These are phyloP conservation scores for Saussurea involucrata DNA, from an alignment of 129 eudicot species.

Conservation along the genomic window DNA sequence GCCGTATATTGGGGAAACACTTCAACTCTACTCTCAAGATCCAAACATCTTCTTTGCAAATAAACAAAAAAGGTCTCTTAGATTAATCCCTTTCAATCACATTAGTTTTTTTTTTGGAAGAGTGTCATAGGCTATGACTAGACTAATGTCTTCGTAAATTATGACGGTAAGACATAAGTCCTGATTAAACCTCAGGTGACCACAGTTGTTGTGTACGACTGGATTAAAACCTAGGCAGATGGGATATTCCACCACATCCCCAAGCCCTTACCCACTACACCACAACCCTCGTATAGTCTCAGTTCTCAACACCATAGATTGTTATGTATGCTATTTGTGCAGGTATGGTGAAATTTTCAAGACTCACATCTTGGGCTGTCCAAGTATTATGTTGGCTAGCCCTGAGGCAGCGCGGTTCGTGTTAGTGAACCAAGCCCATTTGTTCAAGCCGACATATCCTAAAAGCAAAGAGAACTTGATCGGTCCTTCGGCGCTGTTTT, in stretches of 20 bases:
- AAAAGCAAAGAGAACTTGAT: conserved; percentile 57
- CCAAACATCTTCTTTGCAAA: conserved; percentile 45
- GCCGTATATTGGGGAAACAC: conserved; percentile 65
- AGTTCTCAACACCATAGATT: not conserved
- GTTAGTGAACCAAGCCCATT: conserved; percentile 46
- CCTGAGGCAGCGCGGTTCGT: conserved; percentile 61
- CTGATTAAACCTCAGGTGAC: too few relatives aligned
- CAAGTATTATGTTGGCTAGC: conserved; percentile 62
- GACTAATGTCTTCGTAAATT: too few relatives aligned
- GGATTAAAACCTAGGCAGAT: too few relatives aligned
- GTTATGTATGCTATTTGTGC: not conserved
- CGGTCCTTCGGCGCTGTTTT: conserved; percentile 51
- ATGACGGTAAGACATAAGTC: too few relatives aligned
- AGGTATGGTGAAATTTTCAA: conserved; percentile 63
- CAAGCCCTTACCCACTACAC: too few relatives aligned
- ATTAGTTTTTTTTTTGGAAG: not conserved
- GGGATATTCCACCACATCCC: too few relatives aligned
- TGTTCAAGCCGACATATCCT: conserved; percentile 60
- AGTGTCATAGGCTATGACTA: too few relatives aligned
- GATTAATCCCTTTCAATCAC: not conserved
- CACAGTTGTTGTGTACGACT: too few relatives aligned
- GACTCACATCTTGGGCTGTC: conserved; percentile 55
- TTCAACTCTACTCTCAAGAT: conserved; percentile 66
- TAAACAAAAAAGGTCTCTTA: conserved; percentile 43
- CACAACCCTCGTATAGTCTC: not conserved